Base-by-base conservation (phyloP, 2,329 filamentous ascomycete species). In the Fonsecaea erecta region DNA sequence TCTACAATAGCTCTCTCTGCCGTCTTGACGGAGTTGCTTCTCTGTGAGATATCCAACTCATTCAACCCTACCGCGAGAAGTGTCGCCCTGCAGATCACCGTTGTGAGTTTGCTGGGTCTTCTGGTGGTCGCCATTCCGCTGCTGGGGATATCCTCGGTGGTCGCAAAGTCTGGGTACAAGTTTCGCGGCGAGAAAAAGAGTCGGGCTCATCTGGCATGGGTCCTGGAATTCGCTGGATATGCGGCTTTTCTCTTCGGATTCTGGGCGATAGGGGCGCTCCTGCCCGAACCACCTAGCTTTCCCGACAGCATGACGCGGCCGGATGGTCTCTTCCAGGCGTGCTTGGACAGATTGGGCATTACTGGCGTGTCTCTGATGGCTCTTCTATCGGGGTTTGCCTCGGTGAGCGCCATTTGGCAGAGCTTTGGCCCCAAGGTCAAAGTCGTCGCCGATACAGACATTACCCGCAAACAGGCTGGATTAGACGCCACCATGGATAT, bases 341-440 rank as follows among this genome's bases (percentile, higher is more conserved):
- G 84, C 71, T 74, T 87, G 52, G 84, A 86, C 70, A 76, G 92
- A 52, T 88, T 96, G 28, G 92, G 92, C 12, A 89, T 96, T 46
- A 92, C 96, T 68, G 92, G 92, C 2, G 92, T 95, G 62, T 88
- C 90, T 54, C 79, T 95, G 60, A 96, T 96, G 91, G 92, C 92
- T 16, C 84, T 93, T 14, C 81, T 96, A n/a, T 92, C 92, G 6
- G 92, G 92, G 0, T 96, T 96, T 73, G 92, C 92, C 5, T 91
- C 91, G n/a, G 90, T 96, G 35, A 93, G 90, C 26, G 90, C 90
- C 1, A 87, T 93, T 1, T 96, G 92, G 91, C 90, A 96, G 74
- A 91, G 87, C 0, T 92, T 96, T 77, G 85, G 87, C 26, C 86
- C 88, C 32, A 85, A 84, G 43, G 80, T 86, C 52, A 83, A 85